Conservation (phyloP, 495 filamentous ascomycete species). For the Cercophora sp. region DNA sequence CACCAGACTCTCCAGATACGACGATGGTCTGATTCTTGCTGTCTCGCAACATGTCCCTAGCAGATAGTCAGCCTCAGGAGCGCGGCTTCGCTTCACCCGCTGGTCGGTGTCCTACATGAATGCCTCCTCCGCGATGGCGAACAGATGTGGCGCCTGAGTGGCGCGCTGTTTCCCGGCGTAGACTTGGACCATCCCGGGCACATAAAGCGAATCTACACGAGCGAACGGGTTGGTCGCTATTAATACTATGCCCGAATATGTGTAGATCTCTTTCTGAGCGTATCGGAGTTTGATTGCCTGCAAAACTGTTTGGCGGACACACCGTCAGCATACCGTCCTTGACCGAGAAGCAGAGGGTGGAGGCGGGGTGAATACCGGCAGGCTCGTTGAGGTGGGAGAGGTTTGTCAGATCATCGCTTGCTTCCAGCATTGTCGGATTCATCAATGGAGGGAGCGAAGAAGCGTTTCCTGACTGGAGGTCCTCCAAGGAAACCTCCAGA, state of each 20-base stretch:
- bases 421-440: constrained; percentile 98
- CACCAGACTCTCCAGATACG: constrained; percentile 96
- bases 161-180: constrained; percentile 97
- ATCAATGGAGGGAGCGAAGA: constrained; percentile 85
- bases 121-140: constrained; percentile 97
- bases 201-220: constrained; percentile 95
- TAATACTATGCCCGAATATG: constrained; percentile 96
- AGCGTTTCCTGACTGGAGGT: constrained; percentile 63
- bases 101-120: constrained; percentile 69
- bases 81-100: neutral
- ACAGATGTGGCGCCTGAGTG: constrained; percentile 95
- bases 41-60: constrained; percentile 96
- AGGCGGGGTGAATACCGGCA: constrained; percentile 63
- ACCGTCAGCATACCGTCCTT: constrained; percentile 31
- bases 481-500: constrained; percentile 75
- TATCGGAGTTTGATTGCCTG: constrained; percentile 98
- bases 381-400: constrained; percentile 97
- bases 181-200: constrained; percentile 98
- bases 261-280: constrained; percentile 99
- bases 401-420: constrained; percentile 96
- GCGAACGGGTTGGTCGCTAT: constrained; percentile 99
- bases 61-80: constrained; percentile 2
- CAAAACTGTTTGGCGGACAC: constrained; percentile 58
- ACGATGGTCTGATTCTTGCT: constrained; percentile 96
- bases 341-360: neutral